Evolutionary conservation across 2,329 filamentous ascomycete species (phyloP).

Genomic region (Aspergillus ustus): DNA sequence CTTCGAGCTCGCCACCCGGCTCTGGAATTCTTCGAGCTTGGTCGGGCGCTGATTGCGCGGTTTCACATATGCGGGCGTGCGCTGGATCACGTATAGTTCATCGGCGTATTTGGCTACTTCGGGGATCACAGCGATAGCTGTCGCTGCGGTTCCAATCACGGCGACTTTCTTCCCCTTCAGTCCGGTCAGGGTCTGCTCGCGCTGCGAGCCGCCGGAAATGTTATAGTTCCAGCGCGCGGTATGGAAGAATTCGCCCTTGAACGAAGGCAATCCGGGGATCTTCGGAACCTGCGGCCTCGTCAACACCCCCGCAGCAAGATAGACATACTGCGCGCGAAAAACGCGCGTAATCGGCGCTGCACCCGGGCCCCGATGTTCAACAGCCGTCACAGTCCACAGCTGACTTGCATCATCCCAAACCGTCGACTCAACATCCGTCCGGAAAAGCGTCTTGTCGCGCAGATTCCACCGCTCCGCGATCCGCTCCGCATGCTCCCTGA

Average conservation of each 20-base stretch:
- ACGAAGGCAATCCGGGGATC: constrained; percentile 28
- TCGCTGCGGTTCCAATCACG: constrained; percentile 53
- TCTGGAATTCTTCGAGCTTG: constrained; percentile 19
- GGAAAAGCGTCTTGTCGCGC: not conserved
- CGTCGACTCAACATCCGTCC: not conserved
- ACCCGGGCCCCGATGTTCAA: not conserved
- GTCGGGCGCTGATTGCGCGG: constrained; percentile 29
- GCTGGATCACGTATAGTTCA: not conserved
- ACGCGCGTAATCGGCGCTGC: not conserved
- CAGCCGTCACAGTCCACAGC: not conserved
- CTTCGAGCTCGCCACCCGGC: not conserved
- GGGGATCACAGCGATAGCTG: constrained; percentile 48
- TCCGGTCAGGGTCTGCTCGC: not conserved
- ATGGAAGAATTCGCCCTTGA: constrained; percentile 30
- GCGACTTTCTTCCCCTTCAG: constrained; percentile 35
- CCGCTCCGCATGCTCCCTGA: constrained; percentile 13
- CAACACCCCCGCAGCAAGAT: not conserved
- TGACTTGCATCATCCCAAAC: not conserved
- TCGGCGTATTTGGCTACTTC: constrained; percentile 15
- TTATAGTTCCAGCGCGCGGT: constrained; percentile 33
- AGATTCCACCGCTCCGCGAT: constrained; percentile 8
- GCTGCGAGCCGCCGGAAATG: constrained; percentile 8
- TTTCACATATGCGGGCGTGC: not conserved
- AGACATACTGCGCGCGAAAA: not conserved
- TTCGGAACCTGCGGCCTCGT: constrained; percentile 28